A percentile compares a stretch with the other conserved stretches of the same genome.
Conservation (phyloP, 2,329 filamentous ascomycete genomes). For the Xylariaceae sp. region DNA sequence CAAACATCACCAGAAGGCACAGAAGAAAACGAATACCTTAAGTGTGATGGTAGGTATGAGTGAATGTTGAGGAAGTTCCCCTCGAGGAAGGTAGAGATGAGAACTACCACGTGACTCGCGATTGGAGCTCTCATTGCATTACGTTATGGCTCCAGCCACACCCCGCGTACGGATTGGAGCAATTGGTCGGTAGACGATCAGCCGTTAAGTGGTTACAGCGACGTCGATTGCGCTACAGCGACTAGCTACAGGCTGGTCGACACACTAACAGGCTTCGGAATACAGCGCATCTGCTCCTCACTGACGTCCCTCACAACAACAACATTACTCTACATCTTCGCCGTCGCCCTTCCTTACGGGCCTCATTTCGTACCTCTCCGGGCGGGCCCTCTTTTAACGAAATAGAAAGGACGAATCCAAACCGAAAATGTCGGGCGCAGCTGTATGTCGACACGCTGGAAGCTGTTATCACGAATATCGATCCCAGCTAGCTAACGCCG, state of each 20-base stretch:
- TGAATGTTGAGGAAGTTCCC: too few relatives aligned
- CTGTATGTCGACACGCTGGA: conserved; percentile 35
- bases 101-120: not conserved
- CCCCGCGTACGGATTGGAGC: not conserved
- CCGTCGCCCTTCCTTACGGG: not conserved
- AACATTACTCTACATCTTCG: not conserved
- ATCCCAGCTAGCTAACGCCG: conserved; percentile 18
- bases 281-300: not conserved
- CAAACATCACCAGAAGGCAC: too few relatives aligned
- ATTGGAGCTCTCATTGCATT: not conserved
- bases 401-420: conserved; percentile 1
- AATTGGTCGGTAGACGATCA: not conserved
- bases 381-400: not conserved
- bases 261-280: not conserved
- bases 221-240: not conserved
- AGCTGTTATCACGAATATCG: not conserved
- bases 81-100: too few relatives aligned
- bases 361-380: not conserved
- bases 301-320: not conserved
- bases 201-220: not conserved
- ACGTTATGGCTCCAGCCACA: not conserved
- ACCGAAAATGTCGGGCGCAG: conserved; percentile 48
- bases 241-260: not conserved
- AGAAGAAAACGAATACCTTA: too few relatives aligned
- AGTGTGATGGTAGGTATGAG: too few relatives aligned